phyloP scores from a whole-genome alignment of 179 eudicot species.

The Sideroxylon spinosum region DNA sequence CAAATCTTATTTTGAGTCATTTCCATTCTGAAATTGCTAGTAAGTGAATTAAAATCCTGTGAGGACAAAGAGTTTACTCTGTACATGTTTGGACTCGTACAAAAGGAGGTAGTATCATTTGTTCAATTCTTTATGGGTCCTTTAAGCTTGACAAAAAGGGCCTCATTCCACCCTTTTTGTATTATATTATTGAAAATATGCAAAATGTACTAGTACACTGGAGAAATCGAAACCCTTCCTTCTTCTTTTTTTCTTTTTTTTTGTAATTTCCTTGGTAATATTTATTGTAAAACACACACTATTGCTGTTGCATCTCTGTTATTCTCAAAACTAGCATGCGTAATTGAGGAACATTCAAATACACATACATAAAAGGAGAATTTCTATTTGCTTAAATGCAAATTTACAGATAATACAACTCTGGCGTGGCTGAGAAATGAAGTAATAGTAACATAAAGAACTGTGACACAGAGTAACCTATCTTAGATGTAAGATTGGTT shows the following conservation, averaged over 20 bases:
- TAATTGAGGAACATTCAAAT: conserved; percentile 1
- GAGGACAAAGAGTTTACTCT: too few relatives aligned
- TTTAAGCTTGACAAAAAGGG: background rate
- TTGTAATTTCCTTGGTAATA: background rate
- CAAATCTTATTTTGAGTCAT: conserved; percentile 40
- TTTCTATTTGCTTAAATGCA: conserved; percentile 2
- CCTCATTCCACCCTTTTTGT: background rate
- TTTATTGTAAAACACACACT: background rate
- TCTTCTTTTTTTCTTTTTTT: background rate
- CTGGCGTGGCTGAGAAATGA: background rate
- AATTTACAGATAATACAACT: background rate
- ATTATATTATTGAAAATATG: too few relatives aligned
- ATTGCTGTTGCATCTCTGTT: background rate
- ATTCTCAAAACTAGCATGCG: background rate
- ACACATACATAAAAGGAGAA: background rate
- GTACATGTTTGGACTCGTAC: background rate
- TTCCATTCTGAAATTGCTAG: conserved; percentile 30
- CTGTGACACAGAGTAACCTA: background rate
- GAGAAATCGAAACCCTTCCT: too few relatives aligned
- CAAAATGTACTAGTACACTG: too few relatives aligned
- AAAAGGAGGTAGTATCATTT: conserved; percentile 9
- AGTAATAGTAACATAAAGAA: background rate
- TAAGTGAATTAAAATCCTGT: background rate
- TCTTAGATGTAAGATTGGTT: conserved; percentile 46
- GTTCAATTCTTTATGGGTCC: conserved; percentile 8